Evolutionary conservation across 345 rosid genomes (phyloP).

Genomic region (Hirschfeldia incana): DNA sequence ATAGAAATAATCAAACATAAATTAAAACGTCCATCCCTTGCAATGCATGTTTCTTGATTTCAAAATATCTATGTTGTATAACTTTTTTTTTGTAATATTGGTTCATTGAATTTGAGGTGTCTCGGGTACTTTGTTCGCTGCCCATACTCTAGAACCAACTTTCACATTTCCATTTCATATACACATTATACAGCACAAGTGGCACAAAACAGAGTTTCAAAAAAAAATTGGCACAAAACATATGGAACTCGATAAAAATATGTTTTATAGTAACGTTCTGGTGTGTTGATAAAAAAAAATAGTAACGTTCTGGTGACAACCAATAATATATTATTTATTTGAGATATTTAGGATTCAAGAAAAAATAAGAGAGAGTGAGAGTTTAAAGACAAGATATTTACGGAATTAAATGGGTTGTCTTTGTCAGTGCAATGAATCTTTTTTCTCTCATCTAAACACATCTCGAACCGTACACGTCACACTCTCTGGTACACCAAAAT

Average conservation of each 20-base stretch:
- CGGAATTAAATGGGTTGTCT: conserved; percentile 19
- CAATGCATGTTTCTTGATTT: neutral
- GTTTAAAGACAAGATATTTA: conserved; percentile 38
- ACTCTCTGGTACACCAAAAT: conserved; percentile 19
- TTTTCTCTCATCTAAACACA: conserved; percentile 12
- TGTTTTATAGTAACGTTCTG: neutral
- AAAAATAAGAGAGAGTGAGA: neutral
- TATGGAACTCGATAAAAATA: conserved; percentile 7
- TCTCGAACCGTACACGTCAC: conserved; percentile 41
- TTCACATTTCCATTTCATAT: conserved; percentile 16
- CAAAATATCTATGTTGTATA: neutral
- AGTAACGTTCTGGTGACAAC: conserved; percentile 16
- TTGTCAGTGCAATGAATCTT: conserved; percentile 39
- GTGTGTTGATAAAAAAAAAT: neutral
- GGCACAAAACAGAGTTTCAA: conserved; percentile 9
- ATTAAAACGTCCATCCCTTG: neutral
- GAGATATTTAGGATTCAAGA: neutral
- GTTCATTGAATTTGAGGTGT: conserved; percentile 32
- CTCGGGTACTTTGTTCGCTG: conserved; percentile 18
- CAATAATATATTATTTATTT: neutral
- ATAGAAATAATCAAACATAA: neutral
- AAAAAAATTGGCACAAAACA: conserved; percentile 15
- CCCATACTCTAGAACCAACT: conserved; percentile 20
- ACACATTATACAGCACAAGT: conserved; percentile 35
- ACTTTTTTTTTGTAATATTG: neutral